Evolutionary conservation across 129 eudicot genomes (phyloP).

Genomic region (Helianthus annuus): HanXRQr2.0-SUNRISE NC_035436.2:187467459-187467958

Average conservation of each 20-base stretch:
- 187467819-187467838: conserved; percentile 10
- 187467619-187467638: neutral
- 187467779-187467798: neutral
- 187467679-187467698: too few species aligned
- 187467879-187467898: too few species aligned
- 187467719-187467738: too few species aligned
- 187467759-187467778: neutral
- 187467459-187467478: conserved; percentile 2
- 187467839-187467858: neutral
- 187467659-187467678: too few species aligned
- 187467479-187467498: neutral
- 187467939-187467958: too few species aligned
- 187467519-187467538: neutral
- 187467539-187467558: neutral
- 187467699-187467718: too few species aligned
- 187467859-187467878: neutral
- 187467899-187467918: too few species aligned
- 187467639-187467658: too few species aligned
- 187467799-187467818: neutral
- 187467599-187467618: too few species aligned
- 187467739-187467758: too few species aligned
- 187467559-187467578: neutral
- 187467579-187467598: too few species aligned
- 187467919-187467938: too few species aligned
- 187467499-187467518: conserved; percentile 8